phyloP scores from a whole-genome alignment of 768 basidiomycete genomes.

The Rhodotorula graminis region DNA sequence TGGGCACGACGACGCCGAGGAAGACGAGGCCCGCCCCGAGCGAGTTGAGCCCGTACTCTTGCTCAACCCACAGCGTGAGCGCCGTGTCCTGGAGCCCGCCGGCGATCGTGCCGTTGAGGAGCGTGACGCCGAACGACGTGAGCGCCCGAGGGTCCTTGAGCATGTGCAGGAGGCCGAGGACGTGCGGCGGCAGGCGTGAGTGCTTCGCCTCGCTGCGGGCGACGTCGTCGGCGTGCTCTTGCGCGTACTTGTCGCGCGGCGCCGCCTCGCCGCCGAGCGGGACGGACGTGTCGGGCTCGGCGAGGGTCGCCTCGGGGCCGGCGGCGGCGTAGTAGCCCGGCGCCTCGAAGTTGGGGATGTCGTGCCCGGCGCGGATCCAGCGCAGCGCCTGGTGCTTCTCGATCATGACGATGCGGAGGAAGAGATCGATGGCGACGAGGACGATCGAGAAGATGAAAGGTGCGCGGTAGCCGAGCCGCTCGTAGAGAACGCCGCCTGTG shows the following conservation, averaged over 20 bases:
- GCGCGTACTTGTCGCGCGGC: background rate
- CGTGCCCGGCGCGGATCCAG: constrained; percentile 15
- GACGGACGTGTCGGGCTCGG: too few species aligned
- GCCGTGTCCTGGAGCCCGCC: constrained; percentile 27
- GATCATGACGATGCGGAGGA: constrained; percentile 35
- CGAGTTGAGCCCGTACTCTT: constrained; percentile 7
- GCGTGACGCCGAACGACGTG: constrained; percentile 3
- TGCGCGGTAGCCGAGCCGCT: constrained; percentile 25
- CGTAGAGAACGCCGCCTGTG: constrained; percentile 27
- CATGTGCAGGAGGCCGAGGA: background rate
- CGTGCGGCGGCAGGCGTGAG: background rate
- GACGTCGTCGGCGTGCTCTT: background rate
- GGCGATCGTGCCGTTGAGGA: constrained; percentile 15
- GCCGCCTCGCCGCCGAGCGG: too few species aligned
- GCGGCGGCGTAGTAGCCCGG: constrained; percentile 7
- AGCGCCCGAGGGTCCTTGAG: constrained; percentile 6
- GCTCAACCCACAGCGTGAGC: constrained; percentile 28
- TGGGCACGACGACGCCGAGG: constrained; percentile 22
- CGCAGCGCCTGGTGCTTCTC: constrained; percentile 30
- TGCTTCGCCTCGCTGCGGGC: background rate
- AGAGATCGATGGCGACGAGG: constrained; percentile 31
- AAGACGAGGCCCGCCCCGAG: constrained; percentile 30
- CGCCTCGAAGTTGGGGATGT: constrained; percentile 28
- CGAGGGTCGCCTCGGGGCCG: too few species aligned
- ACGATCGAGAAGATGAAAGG: constrained; percentile 36